Evolutionary conservation across 1,284 basidiomycete species (phyloP).

Genomic region (Somion occarium): DNA sequence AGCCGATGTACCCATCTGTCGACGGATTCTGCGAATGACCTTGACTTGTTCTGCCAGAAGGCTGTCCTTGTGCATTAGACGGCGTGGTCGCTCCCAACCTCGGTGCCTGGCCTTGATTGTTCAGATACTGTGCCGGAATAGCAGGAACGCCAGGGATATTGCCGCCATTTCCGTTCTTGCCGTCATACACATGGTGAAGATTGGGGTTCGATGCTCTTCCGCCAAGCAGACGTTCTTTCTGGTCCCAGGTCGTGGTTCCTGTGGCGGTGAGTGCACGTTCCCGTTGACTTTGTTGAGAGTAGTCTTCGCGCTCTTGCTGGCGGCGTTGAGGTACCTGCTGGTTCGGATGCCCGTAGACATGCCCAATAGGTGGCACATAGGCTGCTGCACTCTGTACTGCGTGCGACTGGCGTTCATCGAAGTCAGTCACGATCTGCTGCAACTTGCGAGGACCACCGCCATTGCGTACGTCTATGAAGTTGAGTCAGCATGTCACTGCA

Average conservation of each 20-base stretch:
- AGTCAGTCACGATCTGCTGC: conserved; percentile 54
- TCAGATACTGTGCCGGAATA: conserved; percentile 67
- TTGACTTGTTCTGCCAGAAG: conserved; percentile 28
- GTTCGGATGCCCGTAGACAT: conserved; percentile 33
- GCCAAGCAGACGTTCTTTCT: conserved; percentile 53
- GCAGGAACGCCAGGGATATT: conserved; percentile 62
- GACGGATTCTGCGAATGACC: conserved; percentile 20
- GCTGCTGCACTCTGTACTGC: conserved; percentile 39
- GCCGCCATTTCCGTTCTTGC: conserved; percentile 29
- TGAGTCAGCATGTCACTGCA: conserved; percentile 55
- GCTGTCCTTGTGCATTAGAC: conserved; percentile 15
- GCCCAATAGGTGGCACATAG: conserved; percentile 45
- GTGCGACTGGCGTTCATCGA: conserved; percentile 54
- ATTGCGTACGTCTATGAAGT: conserved; percentile 36
- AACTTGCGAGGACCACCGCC: conserved; percentile 33
- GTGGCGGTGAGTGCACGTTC: conserved; percentile 39
- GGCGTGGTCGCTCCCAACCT: conserved; percentile 36
- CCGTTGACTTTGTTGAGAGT: conserved; percentile 30
- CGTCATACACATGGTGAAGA: conserved; percentile 57
- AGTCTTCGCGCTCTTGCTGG: conserved; percentile 18
- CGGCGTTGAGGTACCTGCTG: conserved; percentile 13
- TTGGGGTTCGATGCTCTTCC: conserved; percentile 65
- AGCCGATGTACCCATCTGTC: conserved; percentile 36
- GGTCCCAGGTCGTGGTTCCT: conserved; percentile 48
- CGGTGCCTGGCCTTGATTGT: conserved; percentile 44